Evolutionary conservation across 768 basidiomycete genomes (phyloP).

Genomic region (Neoboletus subvelutipes): DNA sequence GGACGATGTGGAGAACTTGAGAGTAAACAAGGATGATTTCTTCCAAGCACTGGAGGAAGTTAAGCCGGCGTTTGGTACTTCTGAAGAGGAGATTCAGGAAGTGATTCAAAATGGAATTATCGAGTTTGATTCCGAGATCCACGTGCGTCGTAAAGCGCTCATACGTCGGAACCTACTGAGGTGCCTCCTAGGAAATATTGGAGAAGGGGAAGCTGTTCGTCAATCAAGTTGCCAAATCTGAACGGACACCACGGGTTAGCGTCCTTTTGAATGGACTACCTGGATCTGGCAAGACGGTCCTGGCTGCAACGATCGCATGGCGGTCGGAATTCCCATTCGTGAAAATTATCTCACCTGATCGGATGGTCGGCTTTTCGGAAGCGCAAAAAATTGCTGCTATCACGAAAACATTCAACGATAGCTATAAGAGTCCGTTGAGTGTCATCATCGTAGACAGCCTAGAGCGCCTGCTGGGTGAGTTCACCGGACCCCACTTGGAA

Average conservation of each 20-base stretch:
- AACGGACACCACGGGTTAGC: conserved; percentile 88
- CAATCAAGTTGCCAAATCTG: conserved; percentile 89
- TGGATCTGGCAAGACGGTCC: conserved; percentile 91
- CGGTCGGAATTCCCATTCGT: conserved; percentile 96
- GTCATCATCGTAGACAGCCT: conserved; percentile 95
- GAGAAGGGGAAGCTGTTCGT: conserved; percentile 86
- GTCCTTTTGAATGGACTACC: conserved; percentile 87
- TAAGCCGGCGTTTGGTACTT: conserved; percentile 94
- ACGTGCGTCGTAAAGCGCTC: conserved; percentile 45
- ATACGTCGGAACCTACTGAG: conserved; percentile 6
- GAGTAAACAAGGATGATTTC: conserved; percentile 86
- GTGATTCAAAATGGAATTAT: conserved; percentile 98
- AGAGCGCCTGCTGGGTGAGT: conserved; percentile 85
- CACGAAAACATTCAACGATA: conserved; percentile 90
- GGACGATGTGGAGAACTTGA: conserved; percentile 90
- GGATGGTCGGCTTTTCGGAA: conserved; percentile 96
- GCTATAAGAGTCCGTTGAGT: conserved; percentile 95
- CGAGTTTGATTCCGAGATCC: conserved; percentile 70
- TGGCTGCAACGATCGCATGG: conserved; percentile 92
- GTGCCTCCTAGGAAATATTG: conserved; percentile 64
- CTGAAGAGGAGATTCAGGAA: conserved; percentile 91
- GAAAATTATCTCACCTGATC: conserved; percentile 93
- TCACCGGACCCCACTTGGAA: not conserved
- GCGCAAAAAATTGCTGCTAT: conserved; percentile 87
- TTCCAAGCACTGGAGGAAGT: conserved; percentile 90